Base-by-base conservation (phyloP, 768 basidiomycete genomes). In the Termitomyces sp. region DNA sequence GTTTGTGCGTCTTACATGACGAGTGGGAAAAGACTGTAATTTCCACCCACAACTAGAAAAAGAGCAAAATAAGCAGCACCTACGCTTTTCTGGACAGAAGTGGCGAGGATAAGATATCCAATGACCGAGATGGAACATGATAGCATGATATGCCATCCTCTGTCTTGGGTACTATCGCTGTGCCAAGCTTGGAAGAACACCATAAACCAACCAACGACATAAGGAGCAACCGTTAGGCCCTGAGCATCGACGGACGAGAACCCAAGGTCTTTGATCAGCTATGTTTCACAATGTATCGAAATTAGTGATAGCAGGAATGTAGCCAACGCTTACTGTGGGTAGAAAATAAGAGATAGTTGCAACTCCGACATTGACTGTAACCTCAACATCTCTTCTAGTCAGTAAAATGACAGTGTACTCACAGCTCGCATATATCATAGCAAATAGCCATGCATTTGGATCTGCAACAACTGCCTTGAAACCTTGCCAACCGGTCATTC, bases 301-400 rank as follows among this genome's bases (percentile, higher is more conserved):
- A 10, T 40, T 22, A 49, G 40, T 2, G 33, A 52, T 20, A 20
- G 40, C 8, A 26, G 22, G 16, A 46, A 38, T 1, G 3, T 24
- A 28, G 28, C 3, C 4, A 63, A 20, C 40, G n/a, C 74, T 45
- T 63, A 79, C 81, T 6, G 80, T 82, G 9, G 82, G 81, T 36
- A 84, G 62, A 66, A 84, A 84, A 62, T 83, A 84, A 0, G 80
- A 78, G 18, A 82, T 67, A 0, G 82, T 84, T 5, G 81, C 81
- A 24, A 80, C 79, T 5, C 81, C 80, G 54, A 83, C 78, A 57
- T 83, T 83, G 67, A 82, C 81, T 81, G 20, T 10, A 30, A 38
- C 16, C 14, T 46, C 18, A 48, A 9, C 13, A 40, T 16, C 38
- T 38, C 13, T 11, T 33, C 40, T 8, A 33, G 33, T 35, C 46